A percentile compares a stretch with the other conserved stretches of the same genome.
Conservation (phyloP, 2,329 filamentous ascomycete genomes). For the Verticillium tricorpus region DNA sequence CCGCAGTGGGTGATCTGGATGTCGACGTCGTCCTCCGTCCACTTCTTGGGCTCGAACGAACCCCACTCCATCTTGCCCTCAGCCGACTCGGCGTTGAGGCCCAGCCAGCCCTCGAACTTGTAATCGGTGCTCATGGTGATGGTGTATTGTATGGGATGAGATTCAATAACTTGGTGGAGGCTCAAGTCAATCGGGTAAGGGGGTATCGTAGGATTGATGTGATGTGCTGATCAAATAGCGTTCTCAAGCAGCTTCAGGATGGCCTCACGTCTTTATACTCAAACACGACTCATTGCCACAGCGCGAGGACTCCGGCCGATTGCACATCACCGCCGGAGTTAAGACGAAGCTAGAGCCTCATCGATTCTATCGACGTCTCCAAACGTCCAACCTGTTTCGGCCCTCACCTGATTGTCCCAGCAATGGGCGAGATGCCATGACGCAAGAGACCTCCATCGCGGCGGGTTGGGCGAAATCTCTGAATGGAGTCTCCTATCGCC, state of each 20-base stretch:
- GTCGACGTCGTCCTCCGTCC: constrained; percentile 61
- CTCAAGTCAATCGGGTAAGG: neutral
- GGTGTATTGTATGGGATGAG: neutral
- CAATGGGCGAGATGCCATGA: neutral
- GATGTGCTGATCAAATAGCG: neutral
- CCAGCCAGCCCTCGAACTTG: constrained; percentile 48
- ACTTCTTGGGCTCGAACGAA: constrained; percentile 56
- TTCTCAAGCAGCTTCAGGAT: neutral
- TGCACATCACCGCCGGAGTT: neutral
- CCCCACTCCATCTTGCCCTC: constrained; percentile 52
- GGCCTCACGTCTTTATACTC: neutral
- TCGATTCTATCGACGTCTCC: neutral
- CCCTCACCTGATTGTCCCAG: neutral
- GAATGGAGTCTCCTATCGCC: neutral
- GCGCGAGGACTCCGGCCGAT: neutral
- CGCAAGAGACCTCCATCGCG: neutral
- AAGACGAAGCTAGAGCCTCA: neutral
- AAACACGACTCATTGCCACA: neutral
- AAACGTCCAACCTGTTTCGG: neutral
- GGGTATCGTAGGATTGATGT: neutral
- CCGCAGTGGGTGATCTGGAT: constrained; percentile 63
- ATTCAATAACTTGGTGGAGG: neutral
- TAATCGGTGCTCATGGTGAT: constrained; percentile 27
- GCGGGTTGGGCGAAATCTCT: neutral
- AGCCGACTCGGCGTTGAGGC: constrained; percentile 30